Percentiles rank a stretch among this genome's conserved stretches.
Conservation (phyloP, 2,329 filamentous ascomycete genomes). For the Canariomyces notabilis region DNA sequence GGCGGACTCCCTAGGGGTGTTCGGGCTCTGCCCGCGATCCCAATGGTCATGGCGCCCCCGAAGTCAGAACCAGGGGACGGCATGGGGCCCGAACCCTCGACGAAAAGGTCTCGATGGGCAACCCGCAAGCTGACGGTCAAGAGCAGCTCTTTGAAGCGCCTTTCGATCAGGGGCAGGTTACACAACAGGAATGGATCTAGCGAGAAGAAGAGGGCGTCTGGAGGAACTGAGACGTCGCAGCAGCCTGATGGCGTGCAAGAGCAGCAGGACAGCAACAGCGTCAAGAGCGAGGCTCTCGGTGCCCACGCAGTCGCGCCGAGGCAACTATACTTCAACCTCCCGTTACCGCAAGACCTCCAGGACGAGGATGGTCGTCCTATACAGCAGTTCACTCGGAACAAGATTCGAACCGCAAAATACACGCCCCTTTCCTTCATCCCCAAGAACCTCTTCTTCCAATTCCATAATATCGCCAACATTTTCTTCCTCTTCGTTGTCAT, state of each 20-base stretch:
- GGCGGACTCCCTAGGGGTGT: slow-evolving; percentile 38
- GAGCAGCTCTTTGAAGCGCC: slow-evolving; percentile 72
- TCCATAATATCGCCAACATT: slow-evolving; percentile 97
- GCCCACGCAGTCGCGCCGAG: slow-evolving; percentile 45
- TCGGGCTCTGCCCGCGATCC: slow-evolving; percentile 40
- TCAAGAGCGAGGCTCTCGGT: slow-evolving; percentile 33
- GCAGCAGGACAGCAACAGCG: slow-evolving; percentile 30
- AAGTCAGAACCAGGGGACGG: slow-evolving; percentile 23
- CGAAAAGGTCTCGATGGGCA: slow-evolving; percentile 85
- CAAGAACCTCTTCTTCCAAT: slow-evolving; percentile 96
- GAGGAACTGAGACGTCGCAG: slow-evolving; percentile 29
- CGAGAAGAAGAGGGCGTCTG: slow-evolving; percentile 63
- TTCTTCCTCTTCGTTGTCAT: slow-evolving; percentile 98
- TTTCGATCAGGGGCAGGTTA: slow-evolving; percentile 73
- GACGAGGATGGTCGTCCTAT: slow-evolving; percentile 76
- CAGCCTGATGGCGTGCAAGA: slow-evolving; percentile 21
- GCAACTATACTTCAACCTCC: slow-evolving; percentile 78
- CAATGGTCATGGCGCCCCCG: slow-evolving; percentile 34
- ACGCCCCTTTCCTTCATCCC: slow-evolving; percentile 91
- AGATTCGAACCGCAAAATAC: slow-evolving; percentile 97
- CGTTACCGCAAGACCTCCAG: slow-evolving; percentile 66
- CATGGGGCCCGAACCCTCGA: slow-evolving; percentile 14
- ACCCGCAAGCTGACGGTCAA: slow-evolving; percentile 79
- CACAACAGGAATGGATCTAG: slow-evolving; percentile 58
- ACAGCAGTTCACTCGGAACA: slow-evolving; percentile 76